Conservation (phyloP, 2,329 filamentous ascomycete genomes). For the Botrytis elliptica region DNA sequence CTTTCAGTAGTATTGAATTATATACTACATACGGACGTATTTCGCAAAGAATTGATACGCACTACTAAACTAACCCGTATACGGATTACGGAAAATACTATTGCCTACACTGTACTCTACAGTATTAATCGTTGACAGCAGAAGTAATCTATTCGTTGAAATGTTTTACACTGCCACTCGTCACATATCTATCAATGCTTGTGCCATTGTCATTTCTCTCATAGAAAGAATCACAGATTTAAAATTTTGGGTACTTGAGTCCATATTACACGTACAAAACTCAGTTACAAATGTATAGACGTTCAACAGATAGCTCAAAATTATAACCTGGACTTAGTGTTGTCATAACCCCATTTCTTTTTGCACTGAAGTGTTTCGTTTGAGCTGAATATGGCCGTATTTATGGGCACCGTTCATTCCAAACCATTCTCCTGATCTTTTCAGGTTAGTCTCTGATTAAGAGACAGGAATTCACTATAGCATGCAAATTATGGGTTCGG, state of each 20-base stretch:
- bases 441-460: not conserved
- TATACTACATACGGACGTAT: too few relatives aligned
- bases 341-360: too few relatives aligned
- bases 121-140: not conserved
- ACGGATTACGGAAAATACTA: too few relatives aligned
- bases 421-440: not conserved
- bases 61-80: too few relatives aligned
- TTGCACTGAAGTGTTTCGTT: not conserved
- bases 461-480: accelerated
- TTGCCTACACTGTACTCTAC: not conserved
- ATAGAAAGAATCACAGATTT: not conserved
- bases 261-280: not conserved
- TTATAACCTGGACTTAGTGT: not conserved
- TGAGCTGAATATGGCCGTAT: not conserved
- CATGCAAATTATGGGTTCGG: accelerated
- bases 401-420: not conserved
- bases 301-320: not conserved
- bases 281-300: not conserved
- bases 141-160: not conserved
- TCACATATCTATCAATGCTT: not conserved
- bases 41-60: too few relatives aligned
- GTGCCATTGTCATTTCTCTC: not conserved
- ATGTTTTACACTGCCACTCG: not conserved
- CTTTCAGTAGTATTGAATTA: too few relatives aligned
- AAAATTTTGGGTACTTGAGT: not conserved